Percentiles rank a stretch among this genome's conserved stretches.
Conservation (phyloP, 805 yeast genomes). For the Hanseniaspora occidentalis region DNA sequence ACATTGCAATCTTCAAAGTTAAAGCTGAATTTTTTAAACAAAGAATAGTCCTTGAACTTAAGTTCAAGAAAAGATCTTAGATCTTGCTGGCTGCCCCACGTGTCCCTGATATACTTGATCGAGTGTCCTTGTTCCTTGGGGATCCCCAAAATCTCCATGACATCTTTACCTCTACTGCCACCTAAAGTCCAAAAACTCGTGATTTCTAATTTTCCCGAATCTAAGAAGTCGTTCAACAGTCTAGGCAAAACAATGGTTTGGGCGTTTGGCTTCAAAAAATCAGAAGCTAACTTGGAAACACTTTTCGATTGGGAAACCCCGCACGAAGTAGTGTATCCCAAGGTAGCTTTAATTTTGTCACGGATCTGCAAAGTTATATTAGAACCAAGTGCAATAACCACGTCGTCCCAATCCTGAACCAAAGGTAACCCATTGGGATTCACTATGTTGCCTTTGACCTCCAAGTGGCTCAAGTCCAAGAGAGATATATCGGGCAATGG, state of each 20-base stretch:
- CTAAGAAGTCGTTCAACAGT: slow-evolving; percentile 40
- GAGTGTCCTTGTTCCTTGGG: slow-evolving; percentile 31
- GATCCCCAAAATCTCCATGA: slow-evolving; percentile 36
- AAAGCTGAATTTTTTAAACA: slow-evolving; percentile 9
- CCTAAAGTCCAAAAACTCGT: slow-evolving; percentile 85
- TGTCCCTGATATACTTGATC: slow-evolving; percentile 39
- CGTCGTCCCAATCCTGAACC: slow-evolving; percentile 68
- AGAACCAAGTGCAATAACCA: slow-evolving; percentile 56
- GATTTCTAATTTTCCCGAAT: slow-evolving; percentile 38
- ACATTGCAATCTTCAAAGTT: slow-evolving; percentile 31
- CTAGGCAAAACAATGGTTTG: slow-evolving; percentile 60
- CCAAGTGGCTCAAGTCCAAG: slow-evolving; percentile 11
- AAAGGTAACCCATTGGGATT: slow-evolving; percentile 9
- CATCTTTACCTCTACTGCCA: slow-evolving; percentile 66
- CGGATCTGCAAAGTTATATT: slow-evolving; percentile 44
- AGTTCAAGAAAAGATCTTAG: slow-evolving; percentile 9
- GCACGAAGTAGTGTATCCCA: slow-evolving; percentile 82
- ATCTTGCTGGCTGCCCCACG: slow-evolving; percentile 25
- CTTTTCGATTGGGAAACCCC: slow-evolving; percentile 72
- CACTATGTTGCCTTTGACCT: slow-evolving; percentile 14
- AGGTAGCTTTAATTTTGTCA: slow-evolving; percentile 32
- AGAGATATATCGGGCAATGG: slow-evolving; percentile 14
- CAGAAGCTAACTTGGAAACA: slow-evolving; percentile 79
- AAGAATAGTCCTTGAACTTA: slow-evolving; percentile 3
- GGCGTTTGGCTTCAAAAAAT: slow-evolving; percentile 69